phyloP scores from a whole-genome alignment of 257 asterid species.

The Avicennia marina region DNA sequence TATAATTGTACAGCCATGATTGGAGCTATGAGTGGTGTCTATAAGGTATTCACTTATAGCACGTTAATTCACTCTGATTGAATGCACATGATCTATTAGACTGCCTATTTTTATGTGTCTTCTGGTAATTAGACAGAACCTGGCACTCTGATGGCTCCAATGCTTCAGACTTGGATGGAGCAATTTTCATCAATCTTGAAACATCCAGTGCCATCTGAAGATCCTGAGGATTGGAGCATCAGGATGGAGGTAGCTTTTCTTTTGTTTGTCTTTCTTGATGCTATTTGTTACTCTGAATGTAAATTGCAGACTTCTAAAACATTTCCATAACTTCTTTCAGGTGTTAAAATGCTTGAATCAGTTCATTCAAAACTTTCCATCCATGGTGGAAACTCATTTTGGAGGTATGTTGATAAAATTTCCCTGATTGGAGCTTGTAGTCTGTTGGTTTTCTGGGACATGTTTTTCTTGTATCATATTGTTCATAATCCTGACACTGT shows the following conservation, averaged over 20 bases:
- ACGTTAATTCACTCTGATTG: constrained; percentile 20
- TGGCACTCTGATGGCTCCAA: constrained; percentile 60
- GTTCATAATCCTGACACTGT: constrained; percentile 18
- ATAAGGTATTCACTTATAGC: constrained; percentile 53
- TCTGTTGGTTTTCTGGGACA: constrained; percentile 7
- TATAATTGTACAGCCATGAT: constrained; percentile 78
- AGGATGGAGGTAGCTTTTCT: constrained; percentile 75
- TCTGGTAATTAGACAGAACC: constrained; percentile 61
- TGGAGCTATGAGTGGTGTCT: constrained; percentile 86
- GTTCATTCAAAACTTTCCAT: constrained; percentile 75
- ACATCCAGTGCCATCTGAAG: constrained; percentile 85
- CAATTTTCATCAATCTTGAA: constrained; percentile 63
- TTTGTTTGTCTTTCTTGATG: constrained; percentile 18
- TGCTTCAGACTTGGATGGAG: constrained; percentile 90
- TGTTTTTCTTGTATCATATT: constrained; percentile 11
- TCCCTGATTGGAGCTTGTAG: constrained; percentile 15
- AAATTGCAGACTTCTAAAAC: constrained; percentile 14
- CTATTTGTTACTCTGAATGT: constrained; percentile 1
- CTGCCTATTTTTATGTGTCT: constrained; percentile 23
- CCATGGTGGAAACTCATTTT: constrained; percentile 61
- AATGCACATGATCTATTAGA: constrained; percentile 12
- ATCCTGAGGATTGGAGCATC: constrained; percentile 96
- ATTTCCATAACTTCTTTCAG: constrained; percentile 33
- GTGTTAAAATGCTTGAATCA: constrained; percentile 93
- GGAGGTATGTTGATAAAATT: constrained; percentile 36